Evolutionary conservation across 805 yeast species (phyloP), one percentile per base, ranked within the genome.

Genomic region (Ascoidea asiatica): DNA sequence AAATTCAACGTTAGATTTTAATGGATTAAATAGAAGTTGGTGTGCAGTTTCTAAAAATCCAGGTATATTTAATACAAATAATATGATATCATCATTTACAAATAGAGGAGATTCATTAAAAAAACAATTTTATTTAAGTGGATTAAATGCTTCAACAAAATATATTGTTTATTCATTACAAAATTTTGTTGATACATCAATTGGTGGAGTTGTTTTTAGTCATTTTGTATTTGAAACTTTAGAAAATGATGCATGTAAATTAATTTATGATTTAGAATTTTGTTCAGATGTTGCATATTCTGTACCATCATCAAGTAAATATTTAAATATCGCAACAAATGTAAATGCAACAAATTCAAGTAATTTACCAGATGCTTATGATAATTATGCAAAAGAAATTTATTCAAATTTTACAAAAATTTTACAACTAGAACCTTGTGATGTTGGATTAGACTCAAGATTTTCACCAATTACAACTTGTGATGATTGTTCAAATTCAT

Each of bases 281-380:
- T 90, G 98, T 60, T 60, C 68, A 23, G 73, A 75, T 40, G 94
- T 90, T 20, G 92, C 95, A 1, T 90, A 89, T 61, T 72, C 95
- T 0, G 95, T 85, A 0, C 97, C 97, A 0, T 67, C 64, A 22
- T 60, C 35, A 29, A 29, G 15, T 11, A 29, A 11, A 29, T 29
- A 41, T 19, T 33, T 4, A 2, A 29, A 29, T 23, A 17, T 17
- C 36, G n/a, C 21, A 2, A 8, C 13, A 39, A 38, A 15, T 11
- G 66, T 67, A 5, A 64, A 64, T 42, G 55, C 73, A 1, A 48
- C 65, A 1, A 56, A 56, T 35, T 62, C 61, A 18, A 56, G 57
- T 39, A 54, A 59, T 0, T 54, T 62, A 4, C 56, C 79, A 1
- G 35, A 50, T 0, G 54, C 73, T 18, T 90, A 87, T 56, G 96